Evolutionary conservation across 225 moss, liverwort and hornwort genomes (phyloP).

Genomic region (Pleurozium schreberi): DNA sequence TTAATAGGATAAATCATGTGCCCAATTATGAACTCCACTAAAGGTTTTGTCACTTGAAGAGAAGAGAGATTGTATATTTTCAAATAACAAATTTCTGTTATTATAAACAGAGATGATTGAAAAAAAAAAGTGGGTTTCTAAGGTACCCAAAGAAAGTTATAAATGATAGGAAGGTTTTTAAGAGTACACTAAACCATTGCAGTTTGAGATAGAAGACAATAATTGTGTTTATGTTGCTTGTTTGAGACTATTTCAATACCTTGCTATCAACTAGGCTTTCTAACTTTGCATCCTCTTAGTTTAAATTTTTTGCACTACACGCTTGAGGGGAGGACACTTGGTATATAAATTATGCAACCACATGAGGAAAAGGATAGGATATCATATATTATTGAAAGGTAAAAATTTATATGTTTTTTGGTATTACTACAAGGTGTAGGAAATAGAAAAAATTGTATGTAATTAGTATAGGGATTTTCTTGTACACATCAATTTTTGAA

Average conservation of each 20-base stretch:
- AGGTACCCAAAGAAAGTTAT: background rate
- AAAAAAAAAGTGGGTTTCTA: background rate
- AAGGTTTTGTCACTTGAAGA: background rate
- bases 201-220: background rate
- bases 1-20: background rate
- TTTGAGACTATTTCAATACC: background rate
- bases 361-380: fast-evolving
- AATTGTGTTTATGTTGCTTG: background rate
- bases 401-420: background rate
- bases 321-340: fast-evolving
- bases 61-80: background rate
- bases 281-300: background rate
- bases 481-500: background rate
- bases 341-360: background rate
- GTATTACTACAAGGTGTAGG: no score
- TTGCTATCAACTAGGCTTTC: background rate
- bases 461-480: no score
- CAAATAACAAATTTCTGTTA: no score
- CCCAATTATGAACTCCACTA: background rate
- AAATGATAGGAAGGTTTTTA: no score
- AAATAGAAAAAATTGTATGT: background rate
- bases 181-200: background rate
- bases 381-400: background rate
- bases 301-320: background rate
- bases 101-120: background rate